Base-by-base conservation (phyloP, 805 yeast genomes). In the Blastobotrys americana region DNA sequence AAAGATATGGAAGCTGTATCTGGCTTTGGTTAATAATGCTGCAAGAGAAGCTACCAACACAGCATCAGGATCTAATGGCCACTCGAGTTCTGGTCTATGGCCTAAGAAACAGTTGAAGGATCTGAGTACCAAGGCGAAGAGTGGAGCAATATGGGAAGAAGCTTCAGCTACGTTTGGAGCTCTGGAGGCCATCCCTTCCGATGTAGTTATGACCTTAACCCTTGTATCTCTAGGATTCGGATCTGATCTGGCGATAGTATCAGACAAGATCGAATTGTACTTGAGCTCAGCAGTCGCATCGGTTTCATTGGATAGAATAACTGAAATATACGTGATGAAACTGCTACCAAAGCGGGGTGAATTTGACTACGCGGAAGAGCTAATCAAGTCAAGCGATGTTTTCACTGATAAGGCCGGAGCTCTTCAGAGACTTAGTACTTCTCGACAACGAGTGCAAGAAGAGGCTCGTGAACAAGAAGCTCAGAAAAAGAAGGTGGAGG, bases 1-100 rank as follows among this genome's bases (percentile, higher is more conserved):
- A 33, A 48, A 42, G 34, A 36, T 46, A 22, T 53, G 56, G 56
- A 52, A 44, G 17, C 40, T 53, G 15, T 53, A 53, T 33, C 33
- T 51, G 5, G 49, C 51, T 13, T 36, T 53, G 13, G 16, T 49
- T 5, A 52, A 53, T 39, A 37, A 31, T 19, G 54, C 50, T 15
- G 46, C 45, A 10, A 41, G 25, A 17, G 18, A 25, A 9, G 36
- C 39, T 13, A 39, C 25, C 19, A 18, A 6, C 35, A 3, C 19
- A 16, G 10, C 20, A 39, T 36, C 42, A 34, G 16, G 13, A 8
- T 25, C 34, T 16, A 27, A 34, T 16, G 8, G 17, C 10, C 16
- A n/a, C 10, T 34, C 39, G 13, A 18, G 13, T 6, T 25, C 42
- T 10, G 28, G 15, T 34, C 18, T 10, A 13, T 44, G 44, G 43